A percentile compares a stretch with the other conserved stretches of the same genome.
Evolutionary conservation across 495 filamentous ascomycete species (phyloP).

Genomic region (Tuber brumale): DNA sequence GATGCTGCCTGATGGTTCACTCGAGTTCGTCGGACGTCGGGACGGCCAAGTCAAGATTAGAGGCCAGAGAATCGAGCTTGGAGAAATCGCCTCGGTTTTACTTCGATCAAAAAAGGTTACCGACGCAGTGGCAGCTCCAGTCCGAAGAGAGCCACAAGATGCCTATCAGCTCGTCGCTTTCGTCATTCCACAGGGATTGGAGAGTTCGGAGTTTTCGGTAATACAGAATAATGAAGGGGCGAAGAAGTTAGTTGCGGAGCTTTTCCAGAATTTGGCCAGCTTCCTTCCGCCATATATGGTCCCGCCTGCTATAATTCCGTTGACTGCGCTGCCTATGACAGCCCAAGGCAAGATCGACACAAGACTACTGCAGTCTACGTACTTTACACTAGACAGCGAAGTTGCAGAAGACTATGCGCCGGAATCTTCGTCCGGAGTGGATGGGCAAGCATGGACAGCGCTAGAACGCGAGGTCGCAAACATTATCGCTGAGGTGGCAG

Average conservation of each 20-base stretch:
- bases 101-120: slow-evolving; percentile 44
- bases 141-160: slow-evolving; percentile 37
- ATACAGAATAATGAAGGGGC: slow-evolving; percentile 15
- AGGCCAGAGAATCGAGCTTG: slow-evolving; percentile 52
- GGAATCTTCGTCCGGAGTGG: slow-evolving; percentile 10
- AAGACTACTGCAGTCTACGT: slow-evolving; percentile 43
- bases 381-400: slow-evolving; percentile 35
- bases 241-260: slow-evolving; percentile 30
- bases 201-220: slow-evolving; percentile 20
- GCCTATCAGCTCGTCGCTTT: slow-evolving; percentile 50
- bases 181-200: slow-evolving; percentile 32
- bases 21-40: slow-evolving; percentile 45
- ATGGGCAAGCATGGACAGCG: slow-evolving; percentile 43
- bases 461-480: slow-evolving; percentile 48
- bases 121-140: slow-evolving; percentile 54
- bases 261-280: slow-evolving; percentile 46
- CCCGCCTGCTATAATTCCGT: slow-evolving; percentile 60
- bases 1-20: slow-evolving; percentile 57
- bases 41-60: slow-evolving; percentile 50
- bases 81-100: slow-evolving; percentile 63
- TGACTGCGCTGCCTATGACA: slow-evolving; percentile 59
- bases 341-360: slow-evolving; percentile 59
- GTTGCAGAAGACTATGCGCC: slow-evolving; percentile 40
- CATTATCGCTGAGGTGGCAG: slow-evolving; percentile 49
- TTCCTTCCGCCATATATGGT: slow-evolving; percentile 62